Evolutionary conservation across 1,284 basidiomycete genomes (phyloP), one percentile per base, ranked within the genome.

Genomic region (Melampsora occidentalis): DNA sequence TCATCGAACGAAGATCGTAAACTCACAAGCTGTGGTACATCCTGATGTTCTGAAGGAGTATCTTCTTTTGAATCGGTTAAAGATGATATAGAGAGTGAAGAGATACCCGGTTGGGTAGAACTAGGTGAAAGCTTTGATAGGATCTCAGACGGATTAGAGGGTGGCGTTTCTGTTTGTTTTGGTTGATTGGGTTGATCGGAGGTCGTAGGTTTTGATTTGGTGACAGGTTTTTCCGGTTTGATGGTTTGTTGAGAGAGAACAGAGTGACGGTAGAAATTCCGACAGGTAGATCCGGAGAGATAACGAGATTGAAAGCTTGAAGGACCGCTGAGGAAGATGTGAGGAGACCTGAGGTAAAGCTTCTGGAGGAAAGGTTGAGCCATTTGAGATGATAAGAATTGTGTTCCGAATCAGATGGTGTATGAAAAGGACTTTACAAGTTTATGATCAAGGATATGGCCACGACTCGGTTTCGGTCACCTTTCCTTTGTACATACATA

Each of bases 1-100:
- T 75, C 71, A 53, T 75, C 49, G 33, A 75, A 75, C 39, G 71
- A 75, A 46, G 71, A 75, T n/a, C 53, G 53, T 57, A 57, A 28
- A 57, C 53, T n/a, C 28, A 28, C 53, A 28, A 28, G n/a, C 53
- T 57, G 53, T 9, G 53, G 53, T n/a, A n/a, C 53, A 57, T 57
- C 28, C 53, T 57, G 53, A 57, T 18, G 53, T 28, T n/a, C 53
- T 6, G 28, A 28, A 57, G 5, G 53, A 57, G n/a, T 57, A 16
- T n/a, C 28, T n/a, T n/a, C 7, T n/a, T 57, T 28, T 28, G 53
- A n/a, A 0, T 57, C 53, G 53, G 28, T 57, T 28, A 28, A 28
- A 9, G 28, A 20, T 9, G 53, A 57, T 22, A 28, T 28, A 28
- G 53, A 28, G 10, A 28, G 16, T 57, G 53, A 57, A 57, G 53